phyloP scores from a whole-genome alignment of 2,329 filamentous ascomycete species.

The Madurella fahalii region DNA sequence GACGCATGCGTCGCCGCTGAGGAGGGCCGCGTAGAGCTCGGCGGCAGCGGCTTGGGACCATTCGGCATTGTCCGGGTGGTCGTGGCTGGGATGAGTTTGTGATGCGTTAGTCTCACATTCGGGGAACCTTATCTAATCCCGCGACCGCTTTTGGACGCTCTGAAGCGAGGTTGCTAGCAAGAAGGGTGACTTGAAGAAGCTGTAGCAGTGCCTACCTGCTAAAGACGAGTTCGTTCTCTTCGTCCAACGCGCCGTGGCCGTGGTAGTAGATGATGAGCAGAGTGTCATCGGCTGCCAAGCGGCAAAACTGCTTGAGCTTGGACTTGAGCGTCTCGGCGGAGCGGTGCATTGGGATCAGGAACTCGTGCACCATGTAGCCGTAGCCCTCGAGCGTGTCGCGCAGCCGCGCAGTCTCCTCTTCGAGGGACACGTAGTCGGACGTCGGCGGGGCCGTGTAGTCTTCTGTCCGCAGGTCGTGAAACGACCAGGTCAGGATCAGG shows the following conservation, averaged over 20 bases:
- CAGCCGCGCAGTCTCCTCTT: conserved; percentile 25
- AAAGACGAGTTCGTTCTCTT: conserved; percentile 27
- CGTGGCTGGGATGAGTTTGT: conserved; percentile 18
- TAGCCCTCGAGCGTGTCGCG: conserved; percentile 21
- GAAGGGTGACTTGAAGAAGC: too few species aligned
- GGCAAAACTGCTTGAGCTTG: conserved; percentile 20
- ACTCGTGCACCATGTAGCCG: conserved; percentile 25
- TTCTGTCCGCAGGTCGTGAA: conserved; percentile 24
- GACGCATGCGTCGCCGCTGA: conserved; percentile 14
- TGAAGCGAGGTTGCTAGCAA: too few species aligned
- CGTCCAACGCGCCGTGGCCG: conserved; percentile 25
- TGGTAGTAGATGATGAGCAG: conserved; percentile 27
- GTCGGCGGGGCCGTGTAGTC: conserved; percentile 24
- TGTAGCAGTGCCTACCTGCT: conserved; percentile 18
- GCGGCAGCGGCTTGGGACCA: conserved; percentile 25
- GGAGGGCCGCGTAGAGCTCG: conserved; percentile 26
- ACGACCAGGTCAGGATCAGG: conserved; percentile 27
- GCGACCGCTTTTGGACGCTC: too few species aligned
- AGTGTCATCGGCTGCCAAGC: conserved; percentile 22
- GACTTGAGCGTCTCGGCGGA: conserved; percentile 16
- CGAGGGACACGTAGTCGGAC: conserved; percentile 25
- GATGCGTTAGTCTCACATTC: too few species aligned
- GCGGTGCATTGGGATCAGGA: conserved; percentile 23
- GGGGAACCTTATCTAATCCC: too few species aligned
- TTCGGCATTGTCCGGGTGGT: conserved; percentile 24